A percentile compares a stretch with the other conserved stretches of the same genome.
Conservation (phyloP, 805 yeast genomes). For the Starmerella apicola region DNA sequence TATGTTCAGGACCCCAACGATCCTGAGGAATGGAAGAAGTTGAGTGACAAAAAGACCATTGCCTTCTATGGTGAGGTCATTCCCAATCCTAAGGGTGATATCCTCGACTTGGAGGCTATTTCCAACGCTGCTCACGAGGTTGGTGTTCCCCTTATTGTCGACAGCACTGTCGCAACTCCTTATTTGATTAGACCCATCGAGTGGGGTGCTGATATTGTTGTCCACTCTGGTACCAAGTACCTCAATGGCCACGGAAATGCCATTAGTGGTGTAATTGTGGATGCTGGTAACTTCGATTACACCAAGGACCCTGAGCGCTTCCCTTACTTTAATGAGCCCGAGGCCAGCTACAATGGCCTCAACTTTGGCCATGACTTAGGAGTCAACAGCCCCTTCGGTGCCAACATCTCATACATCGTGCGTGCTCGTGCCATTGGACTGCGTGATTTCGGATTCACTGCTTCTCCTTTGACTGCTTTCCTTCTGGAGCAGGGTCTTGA, state of each 20-base stretch:
- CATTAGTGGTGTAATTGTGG: conserved; percentile 73
- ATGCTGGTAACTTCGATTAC: conserved; percentile 91
- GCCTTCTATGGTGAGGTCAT: conserved; percentile 76
- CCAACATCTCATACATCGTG: conserved; percentile 15
- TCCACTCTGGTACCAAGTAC: conserved; percentile 89
- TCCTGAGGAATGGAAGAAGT: conserved; percentile 55
- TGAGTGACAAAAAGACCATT: conserved; percentile 74
- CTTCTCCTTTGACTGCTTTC: conserved; percentile 83
- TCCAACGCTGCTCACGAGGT: conserved; percentile 61
- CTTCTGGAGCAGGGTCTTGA: conserved; percentile 83
- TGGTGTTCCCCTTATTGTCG: conserved; percentile 64
- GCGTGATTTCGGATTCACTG: conserved; percentile 84
- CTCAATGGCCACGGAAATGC: conserved; percentile 94
- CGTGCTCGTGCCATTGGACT: conserved; percentile 21
- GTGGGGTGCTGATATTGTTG: conserved; percentile 75
- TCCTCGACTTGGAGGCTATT: conserved; percentile 47
- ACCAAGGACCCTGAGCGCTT: conserved; percentile 67
- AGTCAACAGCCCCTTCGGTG: conserved; percentile 8
- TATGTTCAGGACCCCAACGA: conserved; percentile 67
- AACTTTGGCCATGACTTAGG: conserved; percentile 61
- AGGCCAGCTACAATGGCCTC: conserved; percentile 89
- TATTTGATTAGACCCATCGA: conserved; percentile 72
- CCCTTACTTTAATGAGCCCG: conserved; percentile 85
- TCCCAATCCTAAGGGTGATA: conserved; percentile 67
- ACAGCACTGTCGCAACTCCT: conserved; percentile 90